Percentiles rank a stretch among this genome's conserved stretches.
Evolutionary conservation across 257 asterid species (phyloP).

Genomic region (Primulina huaijiensis): DNA sequence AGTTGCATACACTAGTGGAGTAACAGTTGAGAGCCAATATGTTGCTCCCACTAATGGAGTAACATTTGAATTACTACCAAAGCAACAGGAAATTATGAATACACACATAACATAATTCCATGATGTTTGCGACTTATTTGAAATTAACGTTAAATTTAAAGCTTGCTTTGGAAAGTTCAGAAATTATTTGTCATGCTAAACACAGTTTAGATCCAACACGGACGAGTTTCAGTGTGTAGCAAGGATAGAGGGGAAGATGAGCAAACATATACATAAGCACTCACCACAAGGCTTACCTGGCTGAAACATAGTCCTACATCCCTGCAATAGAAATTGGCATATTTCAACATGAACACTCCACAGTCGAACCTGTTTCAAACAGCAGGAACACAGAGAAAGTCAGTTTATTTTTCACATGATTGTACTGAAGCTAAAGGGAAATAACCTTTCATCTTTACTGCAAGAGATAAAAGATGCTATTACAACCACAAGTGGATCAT

Average conservation of each 20-base stretch:
- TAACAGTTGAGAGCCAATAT: no score
- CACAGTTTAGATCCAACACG: background rate
- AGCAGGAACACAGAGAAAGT: conserved; percentile 16
- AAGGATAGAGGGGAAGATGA: background rate
- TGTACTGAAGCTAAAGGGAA: background rate
- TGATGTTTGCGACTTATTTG: background rate
- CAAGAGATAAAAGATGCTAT: conserved; percentile 7
- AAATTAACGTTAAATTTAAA: background rate
- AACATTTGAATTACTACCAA: background rate
- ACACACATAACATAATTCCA: background rate
- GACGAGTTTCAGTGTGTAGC: background rate
- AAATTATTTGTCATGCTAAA: background rate
- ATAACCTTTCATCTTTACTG: background rate
- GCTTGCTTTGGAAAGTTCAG: background rate
- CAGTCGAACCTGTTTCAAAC: conserved; percentile 70
- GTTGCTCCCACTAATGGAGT: background rate
- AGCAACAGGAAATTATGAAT: background rate
- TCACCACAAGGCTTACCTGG: conserved; percentile 51
- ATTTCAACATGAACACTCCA: conserved; percentile 91
- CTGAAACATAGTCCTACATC: conserved; percentile 68
- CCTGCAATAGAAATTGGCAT: conserved; percentile 89
- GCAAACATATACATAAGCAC: background rate
- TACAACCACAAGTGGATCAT: background rate
- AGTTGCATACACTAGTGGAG: background rate
- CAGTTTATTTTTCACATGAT: conserved; percentile 1